Evolutionary conservation across 2,329 filamentous ascomycete species (phyloP), one percentile per base, ranked within the genome.

Genomic region (Fusarium dlaminii): DNA sequence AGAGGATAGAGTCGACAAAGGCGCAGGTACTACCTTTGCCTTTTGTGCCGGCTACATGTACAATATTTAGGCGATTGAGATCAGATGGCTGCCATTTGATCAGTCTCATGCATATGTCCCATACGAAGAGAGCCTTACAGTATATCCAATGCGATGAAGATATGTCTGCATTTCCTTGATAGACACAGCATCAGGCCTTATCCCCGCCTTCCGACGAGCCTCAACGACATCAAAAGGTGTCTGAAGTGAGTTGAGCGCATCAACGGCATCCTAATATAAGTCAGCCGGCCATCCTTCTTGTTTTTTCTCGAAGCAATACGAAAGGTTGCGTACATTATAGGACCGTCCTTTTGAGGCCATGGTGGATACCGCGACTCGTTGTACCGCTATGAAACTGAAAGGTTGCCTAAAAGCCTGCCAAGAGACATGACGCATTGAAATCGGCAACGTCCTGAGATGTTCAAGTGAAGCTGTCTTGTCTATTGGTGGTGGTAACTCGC

Each of bases 201-300:
- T 85, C 27, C 94, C 93, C 24, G 92, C 92, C 80, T 93, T 93
- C 62, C 91, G 89, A 58, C 96, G 91, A 57, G 92, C 91, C 80
- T 97, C 91, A 24, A 98, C 89, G 58, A 94, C 89, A 55, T 92
- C 90, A 80, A 92, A 96, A 59, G 97, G 97, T 46, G 93, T 94
- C 82, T 99, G 96, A 57, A 98, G 90, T 49, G 94, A 93, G 83
- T 98, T 98, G 79, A 98, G 89, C 43, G 93, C 90, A 75, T 91
- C 87, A 72, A 98, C 91, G 54, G 96, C 96, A 81, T 96, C 94
- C 94, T 97, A 75, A 5, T 29, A 22, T 17, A 46, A 43, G 52
- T 75, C 30, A 78, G 66, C 37, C 63, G 51, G 45, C 20, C 22
- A 52, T 60, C 39, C 27, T 49, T 46, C 32, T 10, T 12, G 11